Percentiles rank a stretch among this genome's conserved stretches.
Conservation (phyloP, 2,329 filamentous ascomycete genomes). For the Orbilia blumenaviensis region DNA sequence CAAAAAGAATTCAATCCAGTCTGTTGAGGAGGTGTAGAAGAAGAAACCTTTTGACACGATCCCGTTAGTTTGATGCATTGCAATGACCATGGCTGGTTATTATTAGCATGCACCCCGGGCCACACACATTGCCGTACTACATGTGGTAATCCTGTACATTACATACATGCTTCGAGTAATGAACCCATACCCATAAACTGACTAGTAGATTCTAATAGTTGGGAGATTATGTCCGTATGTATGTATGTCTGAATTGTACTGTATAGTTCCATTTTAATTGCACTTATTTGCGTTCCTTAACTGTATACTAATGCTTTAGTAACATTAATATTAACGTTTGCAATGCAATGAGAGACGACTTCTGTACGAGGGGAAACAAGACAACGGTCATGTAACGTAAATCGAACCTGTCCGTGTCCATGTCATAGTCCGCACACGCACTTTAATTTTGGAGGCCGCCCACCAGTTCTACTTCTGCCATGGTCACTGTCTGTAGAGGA, state of each 20-base stretch:
- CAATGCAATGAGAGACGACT: not conserved
- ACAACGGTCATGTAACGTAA: not conserved
- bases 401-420: not conserved
- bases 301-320: no score
- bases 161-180: not conserved
- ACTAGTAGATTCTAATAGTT: conserved; percentile 13
- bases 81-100: conserved; percentile 41
- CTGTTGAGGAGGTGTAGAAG: conserved; percentile 7
- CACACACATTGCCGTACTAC: conserved; percentile 54
- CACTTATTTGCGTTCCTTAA: not conserved
- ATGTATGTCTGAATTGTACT: not conserved
- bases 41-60: conserved; percentile 16
- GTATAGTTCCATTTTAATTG: not conserved
- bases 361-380: conserved; percentile 7
- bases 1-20: not conserved
- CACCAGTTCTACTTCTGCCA: not conserved
- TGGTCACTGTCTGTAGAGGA: not conserved
- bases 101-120: conserved; percentile 51
- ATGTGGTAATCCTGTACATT: conserved; percentile 20
- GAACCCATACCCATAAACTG: not conserved
- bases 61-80: not conserved
- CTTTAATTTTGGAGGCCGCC: no score
- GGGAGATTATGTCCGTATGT: not conserved
- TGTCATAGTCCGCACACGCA: no score
- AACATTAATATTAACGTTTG: no score